These are phyloP conservation scores for Pythium scleroteichum DNA, from an alignment of 352 stramenopile genomes.

Conservation along the genomic window DNA sequence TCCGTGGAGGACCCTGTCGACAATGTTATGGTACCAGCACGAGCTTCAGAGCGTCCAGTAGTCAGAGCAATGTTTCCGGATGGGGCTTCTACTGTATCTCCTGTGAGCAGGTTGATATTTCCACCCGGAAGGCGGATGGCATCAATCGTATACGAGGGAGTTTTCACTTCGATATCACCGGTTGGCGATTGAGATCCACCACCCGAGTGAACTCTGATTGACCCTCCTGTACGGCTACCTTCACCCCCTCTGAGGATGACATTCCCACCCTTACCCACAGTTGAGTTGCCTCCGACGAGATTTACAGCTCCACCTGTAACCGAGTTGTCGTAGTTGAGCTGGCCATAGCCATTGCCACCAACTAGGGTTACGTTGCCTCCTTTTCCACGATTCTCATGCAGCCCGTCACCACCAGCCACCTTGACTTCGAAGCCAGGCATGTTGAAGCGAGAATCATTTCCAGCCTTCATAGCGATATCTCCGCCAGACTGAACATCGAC, in stretches of 20 bases:
- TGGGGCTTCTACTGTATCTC: conserved; percentile 18
- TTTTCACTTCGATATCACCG: conserved; percentile 38
- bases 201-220: conserved; percentile 50
- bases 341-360: conserved; percentile 68
- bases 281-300: conserved; percentile 64
- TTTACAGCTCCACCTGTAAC: conserved; percentile 72
- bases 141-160: conserved; percentile 21
- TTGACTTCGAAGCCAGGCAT: conserved; percentile 51
- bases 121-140: conserved; percentile 32
- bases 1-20: conserved; percentile 40
- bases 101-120: conserved; percentile 35
- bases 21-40: conserved; percentile 48
- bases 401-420: conserved; percentile 64
- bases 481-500: conserved; percentile 49
- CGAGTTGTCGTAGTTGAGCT: conserved; percentile 70
- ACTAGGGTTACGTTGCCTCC: conserved; percentile 73
- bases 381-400: conserved; percentile 74
- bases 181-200: conserved; percentile 40
- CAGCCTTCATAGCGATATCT: conserved; percentile 53
- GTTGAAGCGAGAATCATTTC: conserved; percentile 73
- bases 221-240: conserved; percentile 48
- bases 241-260: conserved; percentile 48
- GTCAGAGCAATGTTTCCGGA: conserved; percentile 45
- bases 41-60: conserved; percentile 37
- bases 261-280: conserved; percentile 59